Evolutionary conservation across 768 basidiomycete genomes (phyloP).

Genomic region (Terana coerulea): DNA sequence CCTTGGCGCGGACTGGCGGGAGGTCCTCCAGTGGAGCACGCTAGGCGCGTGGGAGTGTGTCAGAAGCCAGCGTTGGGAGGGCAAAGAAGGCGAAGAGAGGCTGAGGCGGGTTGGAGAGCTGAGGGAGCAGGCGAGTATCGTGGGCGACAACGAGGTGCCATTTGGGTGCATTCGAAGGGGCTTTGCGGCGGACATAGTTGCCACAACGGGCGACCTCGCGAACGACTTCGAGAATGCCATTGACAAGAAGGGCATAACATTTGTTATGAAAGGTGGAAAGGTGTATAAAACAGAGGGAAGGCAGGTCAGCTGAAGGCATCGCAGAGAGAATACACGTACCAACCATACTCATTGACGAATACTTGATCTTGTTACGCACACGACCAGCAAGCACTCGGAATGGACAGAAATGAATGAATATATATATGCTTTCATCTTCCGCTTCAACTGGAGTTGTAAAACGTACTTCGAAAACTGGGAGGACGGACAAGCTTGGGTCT

Average conservation of each 20-base stretch:
- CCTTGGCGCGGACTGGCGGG: conserved; percentile 48
- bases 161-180: conserved; percentile 53
- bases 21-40: conserved; percentile 56
- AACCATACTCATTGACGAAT: too few relatives aligned
- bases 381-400: too few relatives aligned
- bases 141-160: conserved; percentile 48
- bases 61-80: conserved; percentile 45
- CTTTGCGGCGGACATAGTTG: conserved; percentile 52
- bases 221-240: conserved; percentile 41
- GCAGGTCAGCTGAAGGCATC: conserved; percentile 11
- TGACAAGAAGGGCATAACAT: conserved; percentile 41
- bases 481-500: too few relatives aligned
- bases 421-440: too few relatives aligned
- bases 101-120: conserved; percentile 25
- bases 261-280: conserved; percentile 58
- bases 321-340: too few relatives aligned
- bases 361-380: too few relatives aligned
- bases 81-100: conserved; percentile 21
- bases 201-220: conserved; percentile 33
- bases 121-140: conserved; percentile 22
- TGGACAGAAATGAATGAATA: too few relatives aligned
- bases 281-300: conserved; percentile 40
- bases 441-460: too few relatives aligned
- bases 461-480: too few relatives aligned
- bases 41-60: conserved; percentile 57